Conservation (phyloP, 176 grass and related monocot species). For the Eragrostis curvula region DNA sequence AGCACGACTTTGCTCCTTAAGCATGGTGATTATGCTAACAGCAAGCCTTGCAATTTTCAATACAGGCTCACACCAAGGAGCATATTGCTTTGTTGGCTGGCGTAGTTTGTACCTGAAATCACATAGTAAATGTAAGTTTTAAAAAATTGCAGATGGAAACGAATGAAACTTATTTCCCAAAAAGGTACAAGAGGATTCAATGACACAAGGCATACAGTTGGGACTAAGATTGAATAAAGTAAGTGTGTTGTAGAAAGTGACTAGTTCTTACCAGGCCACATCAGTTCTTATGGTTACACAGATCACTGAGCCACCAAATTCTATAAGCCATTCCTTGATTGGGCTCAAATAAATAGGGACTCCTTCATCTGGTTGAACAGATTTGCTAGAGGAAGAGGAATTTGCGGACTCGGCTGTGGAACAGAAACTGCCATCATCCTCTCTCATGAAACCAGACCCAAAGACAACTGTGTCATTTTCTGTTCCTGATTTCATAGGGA, state of each 20-base stretch:
- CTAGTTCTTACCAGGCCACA: slow-evolving; percentile 73
- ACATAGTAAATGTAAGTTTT: slow-evolving; percentile 36
- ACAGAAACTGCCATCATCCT: slow-evolving; percentile 90
- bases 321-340: slow-evolving; percentile 98
- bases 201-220: not conserved
- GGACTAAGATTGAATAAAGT: slow-evolving; percentile 22
- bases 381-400: slow-evolving; percentile 51
- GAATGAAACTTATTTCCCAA: slow-evolving; percentile 1
- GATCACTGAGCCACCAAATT: slow-evolving; percentile 95
- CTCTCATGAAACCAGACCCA: slow-evolving; percentile 96
- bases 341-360: slow-evolving; percentile 92
- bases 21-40: slow-evolving; percentile 81
- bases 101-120: slow-evolving; percentile 90
- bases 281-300: slow-evolving; percentile 95
- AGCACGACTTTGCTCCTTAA: slow-evolving; percentile 91
- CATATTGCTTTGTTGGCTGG: slow-evolving; percentile 90
- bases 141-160: slow-evolving; percentile 10
- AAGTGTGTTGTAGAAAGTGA: slow-evolving; percentile 3
- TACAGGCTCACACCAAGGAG: slow-evolving; percentile 84
- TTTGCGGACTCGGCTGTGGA: slow-evolving; percentile 59
- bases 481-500: slow-evolving; percentile 89
- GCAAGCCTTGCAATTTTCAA: slow-evolving; percentile 94
- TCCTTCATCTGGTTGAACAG: slow-evolving; percentile 58
- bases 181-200: slow-evolving; percentile 26
- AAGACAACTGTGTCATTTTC: slow-evolving; percentile 95